Conservation (phyloP, 2,329 filamentous ascomycete genomes). For the Trichoderma koningii region DNA sequence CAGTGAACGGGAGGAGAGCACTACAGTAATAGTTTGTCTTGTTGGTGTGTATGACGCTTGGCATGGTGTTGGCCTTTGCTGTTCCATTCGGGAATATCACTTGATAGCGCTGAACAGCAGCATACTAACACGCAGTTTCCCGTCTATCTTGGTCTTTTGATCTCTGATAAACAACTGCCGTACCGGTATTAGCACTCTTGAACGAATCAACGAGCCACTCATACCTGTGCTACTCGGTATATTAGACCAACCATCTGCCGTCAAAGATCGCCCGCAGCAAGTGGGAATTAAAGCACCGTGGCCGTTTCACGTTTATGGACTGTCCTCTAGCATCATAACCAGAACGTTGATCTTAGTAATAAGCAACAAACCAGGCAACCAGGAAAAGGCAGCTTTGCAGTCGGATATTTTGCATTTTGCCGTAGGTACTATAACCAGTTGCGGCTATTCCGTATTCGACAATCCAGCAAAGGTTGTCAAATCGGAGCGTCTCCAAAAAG, state of each 20-base stretch:
- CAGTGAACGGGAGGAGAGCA: not conserved
- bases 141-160: not conserved
- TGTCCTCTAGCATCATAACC: not conserved
- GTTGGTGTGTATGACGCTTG: constrained; percentile 12
- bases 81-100: not conserved
- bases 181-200: constrained; percentile 1
- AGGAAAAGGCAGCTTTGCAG: not conserved
- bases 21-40: not conserved
- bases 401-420: not conserved
- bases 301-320: constrained; percentile 14
- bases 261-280: constrained; percentile 10
- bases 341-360: not conserved
- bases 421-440: too few species aligned
- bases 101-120: not conserved
- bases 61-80: constrained; percentile 8
- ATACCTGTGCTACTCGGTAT: not conserved
- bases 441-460: too few species aligned
- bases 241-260: not conserved
- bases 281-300: constrained; percentile 16
- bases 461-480: too few species aligned
- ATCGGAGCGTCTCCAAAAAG: too few species aligned
- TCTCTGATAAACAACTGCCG: not conserved
- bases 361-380: not conserved
- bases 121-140: not conserved
- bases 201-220: too few species aligned